Evolutionary conservation across 2,329 filamentous ascomycete species (phyloP), one percentile per base, ranked within the genome.

Genomic region (Sporothrix luriei): DNA sequence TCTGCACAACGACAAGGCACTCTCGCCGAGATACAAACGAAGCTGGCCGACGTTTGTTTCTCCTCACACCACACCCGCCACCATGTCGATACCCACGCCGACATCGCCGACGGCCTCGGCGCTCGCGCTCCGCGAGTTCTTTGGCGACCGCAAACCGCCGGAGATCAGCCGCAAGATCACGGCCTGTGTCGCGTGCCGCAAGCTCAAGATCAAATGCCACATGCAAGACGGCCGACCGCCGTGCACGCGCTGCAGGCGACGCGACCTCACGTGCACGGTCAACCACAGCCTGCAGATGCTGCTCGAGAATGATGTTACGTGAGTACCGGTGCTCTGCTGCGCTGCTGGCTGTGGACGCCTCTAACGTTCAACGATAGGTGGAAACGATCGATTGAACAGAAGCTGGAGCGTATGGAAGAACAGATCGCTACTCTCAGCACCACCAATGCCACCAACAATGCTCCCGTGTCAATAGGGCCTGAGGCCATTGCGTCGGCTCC

Each of bases 241-340:
- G 55, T 61, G 55, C 33, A 43, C 33, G 14, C 55, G 55, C 10
- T 61, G 55, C 55, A 61, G 43, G n/a, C 55, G 33, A 38, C 55
- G 55, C 19, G 55, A 43, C 55, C 55, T 61, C 19, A 40, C 33
- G 19, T 62, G 40, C 59, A 62, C 59, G 21, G 59, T 62, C 55
- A 66, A 66, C 26, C 62, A 66, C 62, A 66, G 62, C 46, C 62
- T 66, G 11, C 62, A 66, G 62, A 66, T 52, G 62, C 26, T 66
- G 16, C 48, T 66, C 0, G 62, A 66, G 3, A 66, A 40, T 10
- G 62, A 66, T 19, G 62, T 66, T 26, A 66, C 62, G 62, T 66
- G 19, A 40, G 55, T 59, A 40, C n/a, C 9, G 7, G 3, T 11
- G 13, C 43, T 48, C 14, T 16, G 40, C 40, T 14, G 40, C 16